phyloP scores from a whole-genome alignment of 139 green algal genomes.

The Asterochloris sp. region DNA sequence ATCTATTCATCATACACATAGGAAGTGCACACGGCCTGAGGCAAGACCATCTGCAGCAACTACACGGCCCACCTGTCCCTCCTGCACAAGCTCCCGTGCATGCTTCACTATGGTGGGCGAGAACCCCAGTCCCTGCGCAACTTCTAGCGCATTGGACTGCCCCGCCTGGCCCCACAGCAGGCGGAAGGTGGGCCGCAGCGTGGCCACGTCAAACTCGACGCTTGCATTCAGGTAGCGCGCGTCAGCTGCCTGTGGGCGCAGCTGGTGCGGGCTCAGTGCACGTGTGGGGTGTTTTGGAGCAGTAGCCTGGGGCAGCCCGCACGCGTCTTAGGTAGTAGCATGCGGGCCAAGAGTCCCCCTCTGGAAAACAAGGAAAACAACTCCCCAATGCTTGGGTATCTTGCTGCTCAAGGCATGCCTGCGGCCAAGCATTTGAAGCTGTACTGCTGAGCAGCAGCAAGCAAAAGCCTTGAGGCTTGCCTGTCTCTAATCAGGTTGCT shows the following conservation, averaged over 20 bases:
- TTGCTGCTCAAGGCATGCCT: not conserved
- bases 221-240: constrained; percentile 46
- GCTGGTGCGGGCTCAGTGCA: no score
- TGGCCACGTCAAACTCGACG: constrained; percentile 62
- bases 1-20: not conserved
- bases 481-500: no score
- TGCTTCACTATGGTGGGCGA: constrained; percentile 36
- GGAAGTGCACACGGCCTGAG: not conserved
- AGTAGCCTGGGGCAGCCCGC: no score
- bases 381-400: not conserved
- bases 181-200: constrained; percentile 60
- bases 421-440: no score
- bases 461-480: no score
- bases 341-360: not conserved
- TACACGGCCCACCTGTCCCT: not conserved
- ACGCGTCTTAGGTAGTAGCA: no score
- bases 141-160: constrained; percentile 46
- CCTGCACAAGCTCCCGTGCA: constrained; percentile 31
- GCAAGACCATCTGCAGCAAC: not conserved
- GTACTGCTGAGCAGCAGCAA: no score
- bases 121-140: constrained; percentile 58
- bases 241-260: constrained; percentile 8
- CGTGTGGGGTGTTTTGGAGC: no score
- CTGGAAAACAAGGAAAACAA: not conserved
- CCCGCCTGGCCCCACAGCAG: constrained; percentile 51